A percentile compares a stretch with the other conserved stretches of the same genome.
Evolutionary conservation across 2,329 filamentous ascomycete species (phyloP).

Genomic region (Aspergillus spinulosporus): DNA sequence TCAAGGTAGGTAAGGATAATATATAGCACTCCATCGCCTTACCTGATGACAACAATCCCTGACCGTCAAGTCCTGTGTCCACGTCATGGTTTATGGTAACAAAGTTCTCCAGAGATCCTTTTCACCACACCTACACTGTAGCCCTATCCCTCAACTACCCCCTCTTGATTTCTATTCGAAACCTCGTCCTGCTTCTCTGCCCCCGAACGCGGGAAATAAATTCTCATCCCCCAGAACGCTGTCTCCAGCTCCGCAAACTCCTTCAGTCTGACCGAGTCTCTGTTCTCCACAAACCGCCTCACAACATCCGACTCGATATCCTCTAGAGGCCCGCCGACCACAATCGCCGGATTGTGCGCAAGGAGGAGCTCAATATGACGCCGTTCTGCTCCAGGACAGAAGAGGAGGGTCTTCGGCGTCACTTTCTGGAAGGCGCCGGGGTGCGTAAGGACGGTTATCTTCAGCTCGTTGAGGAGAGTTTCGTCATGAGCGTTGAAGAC

Average conservation of each 20-base stretch:
- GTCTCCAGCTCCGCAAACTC: slow-evolving; percentile 34
- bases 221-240: slow-evolving; percentile 41
- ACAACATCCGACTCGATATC: slow-evolving; percentile 29
- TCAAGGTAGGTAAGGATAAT: no score
- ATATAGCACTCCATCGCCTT: no score
- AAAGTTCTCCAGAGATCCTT: no score
- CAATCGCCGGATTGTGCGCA: slow-evolving; percentile 51
- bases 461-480: slow-evolving; percentile 37
- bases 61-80: no score
- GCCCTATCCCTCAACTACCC: background rate
- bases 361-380: slow-evolving; percentile 55
- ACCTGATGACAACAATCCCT: no score
- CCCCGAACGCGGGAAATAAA: slow-evolving; percentile 30
- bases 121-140: no score
- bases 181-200: background rate
- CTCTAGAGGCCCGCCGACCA: slow-evolving; percentile 56
- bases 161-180: background rate
- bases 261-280: slow-evolving; percentile 30
- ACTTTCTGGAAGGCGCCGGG: slow-evolving; percentile 57
- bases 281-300: slow-evolving; percentile 21
- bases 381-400: slow-evolving; percentile 60
- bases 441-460: slow-evolving; percentile 43
- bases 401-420: slow-evolving; percentile 55
- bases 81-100: no score
- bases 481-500: slow-evolving; percentile 52